These are phyloP conservation scores for Eruca vesicaria DNA, from an alignment of 441 rosid species.

Conservation along the genomic window DNA sequence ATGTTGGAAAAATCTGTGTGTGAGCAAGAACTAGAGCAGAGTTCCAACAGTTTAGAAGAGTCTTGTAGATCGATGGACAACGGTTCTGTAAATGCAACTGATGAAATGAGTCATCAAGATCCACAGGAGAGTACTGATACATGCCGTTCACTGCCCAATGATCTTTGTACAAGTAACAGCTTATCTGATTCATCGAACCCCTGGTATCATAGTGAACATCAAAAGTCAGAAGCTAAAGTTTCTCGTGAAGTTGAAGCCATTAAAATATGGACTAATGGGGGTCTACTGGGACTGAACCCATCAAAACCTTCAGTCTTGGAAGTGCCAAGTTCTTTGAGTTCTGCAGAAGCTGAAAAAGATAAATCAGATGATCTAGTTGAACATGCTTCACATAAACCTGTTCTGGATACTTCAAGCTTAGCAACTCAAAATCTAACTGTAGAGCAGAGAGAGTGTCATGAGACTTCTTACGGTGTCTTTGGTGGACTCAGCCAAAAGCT, in stretches of 20 bases:
- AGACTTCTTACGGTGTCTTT: slow-evolving; percentile 47
- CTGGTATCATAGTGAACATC: slow-evolving; percentile 31
- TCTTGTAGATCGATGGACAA: slow-evolving; percentile 5
- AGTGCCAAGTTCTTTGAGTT: slow-evolving; percentile 39
- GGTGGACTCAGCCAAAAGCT: slow-evolving; percentile 74
- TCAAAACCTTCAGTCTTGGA: slow-evolving; percentile 86
- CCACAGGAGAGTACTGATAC: slow-evolving; percentile 37
- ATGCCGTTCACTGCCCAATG: slow-evolving; percentile 30
- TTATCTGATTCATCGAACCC: slow-evolving; percentile 37
- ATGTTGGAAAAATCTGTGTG: slow-evolving; percentile 17
- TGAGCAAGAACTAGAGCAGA: slow-evolving; percentile 18
- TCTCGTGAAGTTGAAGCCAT: slow-evolving; percentile 38
- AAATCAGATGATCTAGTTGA: slow-evolving; percentile 26
- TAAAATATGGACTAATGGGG: slow-evolving; percentile 88
- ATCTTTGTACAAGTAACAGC: slow-evolving; percentile 32
- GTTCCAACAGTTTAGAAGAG: slow-evolving; percentile 25
- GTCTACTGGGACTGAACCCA: slow-evolving; percentile 88
- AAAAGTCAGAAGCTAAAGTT: slow-evolving; percentile 44
- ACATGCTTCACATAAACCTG: too few species aligned
- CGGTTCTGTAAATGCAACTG: slow-evolving; percentile 21
- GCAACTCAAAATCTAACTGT: slow-evolving; percentile 38
- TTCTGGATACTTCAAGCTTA: slow-evolving; percentile 33
- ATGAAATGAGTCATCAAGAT: slow-evolving; percentile 35
- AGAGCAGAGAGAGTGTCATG: slow-evolving; percentile 40
- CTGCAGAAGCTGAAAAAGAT: slow-evolving; percentile 29